phyloP scores from a whole-genome alignment of 345 rosid species.

The Luvunga scandens region DNA sequence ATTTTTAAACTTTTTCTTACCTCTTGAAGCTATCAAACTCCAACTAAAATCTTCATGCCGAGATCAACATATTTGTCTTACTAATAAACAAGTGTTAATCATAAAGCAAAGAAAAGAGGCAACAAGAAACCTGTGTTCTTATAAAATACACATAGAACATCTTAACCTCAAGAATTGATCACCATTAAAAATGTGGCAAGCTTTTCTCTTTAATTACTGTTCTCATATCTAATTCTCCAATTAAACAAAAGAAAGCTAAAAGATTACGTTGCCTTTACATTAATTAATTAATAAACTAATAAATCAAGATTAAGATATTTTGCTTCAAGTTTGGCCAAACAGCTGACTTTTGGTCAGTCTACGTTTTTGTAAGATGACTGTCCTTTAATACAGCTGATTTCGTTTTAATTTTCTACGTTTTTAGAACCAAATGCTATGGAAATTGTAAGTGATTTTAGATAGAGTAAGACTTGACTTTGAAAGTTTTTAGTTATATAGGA shows the following conservation, averaged over 20 bases:
- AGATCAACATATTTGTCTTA: constrained; percentile 26
- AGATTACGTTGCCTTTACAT: constrained; percentile 3
- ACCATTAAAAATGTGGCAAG: constrained; percentile 19
- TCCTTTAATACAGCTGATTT: not conserved
- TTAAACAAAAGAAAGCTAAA: not conserved
- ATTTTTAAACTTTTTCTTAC: constrained; percentile 9
- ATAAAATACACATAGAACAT: constrained; percentile 1
- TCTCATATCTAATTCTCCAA: constrained; percentile 25
- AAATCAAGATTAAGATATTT: not conserved
- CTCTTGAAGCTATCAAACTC: constrained; percentile 10
- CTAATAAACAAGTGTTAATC: constrained; percentile 11
- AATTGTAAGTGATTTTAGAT: not conserved
- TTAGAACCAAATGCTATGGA: not conserved
- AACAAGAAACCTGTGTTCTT: constrained; percentile 15
- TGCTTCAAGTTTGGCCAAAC: not conserved
- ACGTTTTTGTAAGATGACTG: not conserved
- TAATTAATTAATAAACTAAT: not conserved
- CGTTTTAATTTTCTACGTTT: not conserved
- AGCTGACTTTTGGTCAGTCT: not conserved
- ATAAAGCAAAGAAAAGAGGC: constrained; percentile 16
- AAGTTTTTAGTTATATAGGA: not conserved
- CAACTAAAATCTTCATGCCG: constrained; percentile 5
- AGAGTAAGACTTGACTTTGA: not conserved
- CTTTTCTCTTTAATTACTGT: constrained; percentile 10
- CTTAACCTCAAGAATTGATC: constrained; percentile 27